phyloP scores from a whole-genome alignment of 345 rosid genomes.

The Boechera divaricarpa region DNA sequence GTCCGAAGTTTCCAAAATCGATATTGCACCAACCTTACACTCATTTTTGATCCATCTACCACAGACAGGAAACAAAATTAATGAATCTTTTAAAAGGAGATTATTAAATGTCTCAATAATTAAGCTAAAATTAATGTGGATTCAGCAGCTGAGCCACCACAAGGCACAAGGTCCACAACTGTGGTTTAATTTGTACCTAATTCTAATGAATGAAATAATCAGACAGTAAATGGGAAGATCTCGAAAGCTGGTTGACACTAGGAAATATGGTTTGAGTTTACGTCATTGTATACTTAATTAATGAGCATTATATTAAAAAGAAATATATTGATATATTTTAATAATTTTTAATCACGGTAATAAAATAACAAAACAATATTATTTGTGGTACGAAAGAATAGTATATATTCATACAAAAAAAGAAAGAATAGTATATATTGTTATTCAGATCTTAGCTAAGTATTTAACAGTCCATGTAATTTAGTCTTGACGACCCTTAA shows the following conservation, averaged over 20 bases:
- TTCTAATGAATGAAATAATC: constrained; percentile 9
- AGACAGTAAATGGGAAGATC: neutral
- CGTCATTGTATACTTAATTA: neutral
- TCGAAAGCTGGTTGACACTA: neutral
- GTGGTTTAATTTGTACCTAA: constrained; percentile 7
- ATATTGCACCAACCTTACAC: constrained; percentile 33
- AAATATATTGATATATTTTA: neutral
- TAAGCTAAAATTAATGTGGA: constrained; percentile 6
- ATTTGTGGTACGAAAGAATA: neutral
- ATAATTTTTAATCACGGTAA: neutral
- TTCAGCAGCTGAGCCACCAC: constrained; percentile 30
- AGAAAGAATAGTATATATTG: neutral
- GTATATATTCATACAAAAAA: neutral
- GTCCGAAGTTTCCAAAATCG: constrained; percentile 37
- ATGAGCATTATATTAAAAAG: neutral
- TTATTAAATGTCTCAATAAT: constrained; percentile 28
- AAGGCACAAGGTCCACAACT: neutral
- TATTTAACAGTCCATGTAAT: neutral
- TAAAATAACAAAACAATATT: neutral
- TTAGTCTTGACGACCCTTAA: neutral
- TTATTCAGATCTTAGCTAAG: neutral
- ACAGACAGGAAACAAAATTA: constrained; percentile 37
- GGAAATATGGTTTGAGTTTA: constrained; percentile 1
- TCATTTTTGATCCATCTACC: constrained; percentile 31
- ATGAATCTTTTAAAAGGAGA: constrained; percentile 11